phyloP scores from a whole-genome alignment of 257 asterid species.

The Primulina tabacum region DNA sequence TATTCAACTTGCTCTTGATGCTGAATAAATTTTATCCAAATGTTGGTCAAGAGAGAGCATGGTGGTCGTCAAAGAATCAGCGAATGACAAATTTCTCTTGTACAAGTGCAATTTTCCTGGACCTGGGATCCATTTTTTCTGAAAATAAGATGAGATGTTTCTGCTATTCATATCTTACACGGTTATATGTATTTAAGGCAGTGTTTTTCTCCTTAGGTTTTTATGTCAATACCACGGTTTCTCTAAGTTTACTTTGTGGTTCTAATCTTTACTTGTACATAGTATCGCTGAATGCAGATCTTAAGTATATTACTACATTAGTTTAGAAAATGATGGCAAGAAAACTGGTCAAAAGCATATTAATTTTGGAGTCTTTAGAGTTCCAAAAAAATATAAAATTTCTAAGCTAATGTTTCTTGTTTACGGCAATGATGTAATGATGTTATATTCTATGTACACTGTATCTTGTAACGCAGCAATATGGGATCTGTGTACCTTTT shows the following conservation, averaged over 20 bases:
- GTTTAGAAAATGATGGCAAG: no score
- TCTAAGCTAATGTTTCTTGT: neutral
- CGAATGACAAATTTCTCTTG: neutral
- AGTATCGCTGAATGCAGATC: no score
- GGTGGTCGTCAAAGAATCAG: neutral
- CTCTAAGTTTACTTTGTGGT: no score
- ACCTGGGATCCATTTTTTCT: conserved; percentile 23
- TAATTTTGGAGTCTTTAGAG: neutral
- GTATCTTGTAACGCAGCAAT: neutral
- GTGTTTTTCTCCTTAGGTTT: no score
- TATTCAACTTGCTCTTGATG: neutral
- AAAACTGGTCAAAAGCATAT: no score
- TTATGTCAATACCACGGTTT: no score
- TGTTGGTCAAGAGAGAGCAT: neutral
- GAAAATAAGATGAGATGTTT: conserved; percentile 20
- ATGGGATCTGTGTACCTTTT: neutral
- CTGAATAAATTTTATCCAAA: neutral
- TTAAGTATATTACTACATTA: no score
- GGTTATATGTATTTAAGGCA: no score
- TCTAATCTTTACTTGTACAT: no score
- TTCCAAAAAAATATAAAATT: neutral
- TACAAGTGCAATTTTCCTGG: neutral
- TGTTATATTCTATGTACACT: neutral
- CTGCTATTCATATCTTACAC: neutral
- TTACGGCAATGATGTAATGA: neutral